Evolutionary conservation across 345 rosid species (phyloP), one percentile per base, ranked within the genome.

Genomic region (Pugionium dolabratum): DNA sequence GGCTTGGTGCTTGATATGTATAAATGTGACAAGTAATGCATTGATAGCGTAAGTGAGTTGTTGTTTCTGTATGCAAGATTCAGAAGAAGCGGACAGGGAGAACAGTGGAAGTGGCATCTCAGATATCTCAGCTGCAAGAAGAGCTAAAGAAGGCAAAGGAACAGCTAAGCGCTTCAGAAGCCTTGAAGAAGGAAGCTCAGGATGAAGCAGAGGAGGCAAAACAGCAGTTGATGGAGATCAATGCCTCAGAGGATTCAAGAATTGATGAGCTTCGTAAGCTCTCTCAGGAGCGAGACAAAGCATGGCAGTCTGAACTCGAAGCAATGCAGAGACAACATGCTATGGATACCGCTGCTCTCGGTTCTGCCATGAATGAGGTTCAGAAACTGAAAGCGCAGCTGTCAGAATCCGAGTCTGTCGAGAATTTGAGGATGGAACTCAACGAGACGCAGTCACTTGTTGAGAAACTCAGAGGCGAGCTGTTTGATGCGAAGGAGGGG

Each of bases 291-390:
- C 84, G 97, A 39, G 99, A 94, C 76, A 83, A 81, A 71, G 88
- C 86, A 2, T 94, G 99, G 99, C 82, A 94, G 54, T 90, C 99
- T 47, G 99, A 94, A 71, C 89, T 94, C 8, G 97, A 90, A 80
- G 99, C 99, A 36, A 75, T 91, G 69, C 96, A 85, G 76, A 88
- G 85, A 74, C 97, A 88, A 53, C 86, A 91, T 44, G 71, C 83
- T 1, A 78, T 94, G 82, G 96, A 94, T 76, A 84, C 95, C 1
- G 77, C 96, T 32, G 90, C 91, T 61, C 64, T 90, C 44, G 79
- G 82, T 66, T 86, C 99, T 28, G 82, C 95, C 36, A 80, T 88
- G 85, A 94, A 82, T 71, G 99, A 94, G 75, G 86, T 87, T 29
- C 96, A 88, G 77, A 88, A 83, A 85, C 89, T 94, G 66, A 94